A percentile compares a stretch with the other conserved stretches of the same genome.
phyloP scores from a whole-genome alignment of 768 basidiomycete species.

The Daedaleopsis nitida region DNA sequence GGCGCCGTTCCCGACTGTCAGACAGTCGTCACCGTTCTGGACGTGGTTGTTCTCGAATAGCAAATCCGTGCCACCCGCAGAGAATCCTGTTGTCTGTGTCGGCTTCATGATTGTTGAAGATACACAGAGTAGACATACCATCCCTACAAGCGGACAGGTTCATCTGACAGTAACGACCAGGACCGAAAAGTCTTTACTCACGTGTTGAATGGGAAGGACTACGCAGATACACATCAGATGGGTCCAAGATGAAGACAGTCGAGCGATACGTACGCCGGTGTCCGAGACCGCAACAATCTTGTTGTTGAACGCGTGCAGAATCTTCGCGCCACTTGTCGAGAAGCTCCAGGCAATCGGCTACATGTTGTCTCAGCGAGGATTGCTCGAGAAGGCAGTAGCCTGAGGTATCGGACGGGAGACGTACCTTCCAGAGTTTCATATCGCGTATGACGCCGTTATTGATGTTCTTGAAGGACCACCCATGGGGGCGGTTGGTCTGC shows the following conservation, averaged over 20 bases:
- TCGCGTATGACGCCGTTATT: conserved; percentile 54
- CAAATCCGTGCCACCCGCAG: conserved; percentile 56
- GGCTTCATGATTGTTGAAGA: conserved; percentile 34
- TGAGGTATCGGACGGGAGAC: not conserved
- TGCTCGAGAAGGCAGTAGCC: not conserved
- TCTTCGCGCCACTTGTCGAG: conserved; percentile 48
- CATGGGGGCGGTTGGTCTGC: conserved; percentile 57
- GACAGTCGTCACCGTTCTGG: conserved; percentile 63
- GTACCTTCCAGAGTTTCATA: conserved; percentile 45
- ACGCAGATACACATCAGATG: not conserved
- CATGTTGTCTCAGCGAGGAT: not conserved
- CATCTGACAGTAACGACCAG: no score
- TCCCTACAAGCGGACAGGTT: no score
- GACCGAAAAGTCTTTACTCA: conserved; percentile 35
- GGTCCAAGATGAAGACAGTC: not conserved
- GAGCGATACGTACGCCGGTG: conserved; percentile 22
- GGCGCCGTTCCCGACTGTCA: conserved; percentile 58
- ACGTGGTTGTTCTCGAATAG: conserved; percentile 61
- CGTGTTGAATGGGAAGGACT: conserved; percentile 67
- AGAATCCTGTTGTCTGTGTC: conserved; percentile 37
- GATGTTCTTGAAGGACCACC: conserved; percentile 55
- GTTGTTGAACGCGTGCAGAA: conserved; percentile 57
- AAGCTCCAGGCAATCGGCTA: conserved; percentile 63
- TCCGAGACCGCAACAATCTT: conserved; percentile 54
- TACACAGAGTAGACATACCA: no score